Percentiles rank a stretch among this genome's conserved stretches.
Evolutionary conservation across 352 stramenopile species (phyloP).

Genomic region (Phytophthora brassicae): DNA sequence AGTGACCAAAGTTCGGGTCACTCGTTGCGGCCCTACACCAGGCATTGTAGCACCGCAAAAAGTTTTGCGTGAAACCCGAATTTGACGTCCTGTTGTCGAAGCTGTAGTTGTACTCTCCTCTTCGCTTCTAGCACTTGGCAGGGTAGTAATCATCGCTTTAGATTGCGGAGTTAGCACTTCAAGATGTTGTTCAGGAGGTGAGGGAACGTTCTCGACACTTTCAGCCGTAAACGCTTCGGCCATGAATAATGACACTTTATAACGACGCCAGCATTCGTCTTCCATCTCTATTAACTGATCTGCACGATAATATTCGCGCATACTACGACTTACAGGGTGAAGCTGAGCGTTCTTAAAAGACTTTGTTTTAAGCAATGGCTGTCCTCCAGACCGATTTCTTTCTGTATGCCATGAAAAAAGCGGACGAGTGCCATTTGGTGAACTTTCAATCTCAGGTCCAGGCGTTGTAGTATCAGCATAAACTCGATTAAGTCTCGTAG

Average conservation of each 20-base stretch:
- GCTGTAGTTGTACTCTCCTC: constrained; percentile 18
- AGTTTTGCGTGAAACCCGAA: constrained; percentile 39
- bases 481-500: constrained; percentile 12
- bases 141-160: not conserved
- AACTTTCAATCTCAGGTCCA: not conserved
- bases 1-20: constrained; percentile 39
- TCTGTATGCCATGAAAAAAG: constrained; percentile 18
- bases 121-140: constrained; percentile 9
- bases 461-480: constrained; percentile 12
- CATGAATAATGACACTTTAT: constrained; percentile 70
- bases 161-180: not conserved
- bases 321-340: constrained; percentile 48
- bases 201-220: not conserved
- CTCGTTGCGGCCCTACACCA: constrained; percentile 16
- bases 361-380: constrained; percentile 36
- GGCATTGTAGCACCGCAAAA: constrained; percentile 42
- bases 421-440: not conserved
- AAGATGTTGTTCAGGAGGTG: not conserved
- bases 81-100: constrained; percentile 20
- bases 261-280: constrained; percentile 70
- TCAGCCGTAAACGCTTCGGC: constrained; percentile 35
- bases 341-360: constrained; percentile 65
- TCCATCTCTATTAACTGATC: constrained; percentile 61
- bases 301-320: constrained; percentile 52
- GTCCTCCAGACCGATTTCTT: not conserved